Conservation (phyloP, 345 rosid genomes). For the Zanthoxylum bungeanum region DNA sequence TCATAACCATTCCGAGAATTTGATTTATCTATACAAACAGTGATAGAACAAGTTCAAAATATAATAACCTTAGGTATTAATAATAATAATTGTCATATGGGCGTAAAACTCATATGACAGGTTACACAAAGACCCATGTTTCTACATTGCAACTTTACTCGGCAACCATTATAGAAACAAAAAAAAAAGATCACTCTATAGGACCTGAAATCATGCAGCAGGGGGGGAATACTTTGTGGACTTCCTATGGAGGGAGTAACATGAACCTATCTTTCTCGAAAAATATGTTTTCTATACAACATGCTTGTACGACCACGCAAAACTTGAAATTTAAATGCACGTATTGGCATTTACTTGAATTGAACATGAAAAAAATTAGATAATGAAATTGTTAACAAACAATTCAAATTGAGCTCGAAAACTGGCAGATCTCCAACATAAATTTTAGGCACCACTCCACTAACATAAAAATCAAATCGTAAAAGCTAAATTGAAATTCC, state of each 20-base stretch:
- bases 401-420: conserved; percentile 14
- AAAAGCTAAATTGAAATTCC: conserved; percentile 5
- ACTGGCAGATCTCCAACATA: conserved; percentile 44
- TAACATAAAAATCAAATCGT: conserved; percentile 4
- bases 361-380: conserved; percentile 3
- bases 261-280: background rate
- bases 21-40: conserved; percentile 57
- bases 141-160: background rate
- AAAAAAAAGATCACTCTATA: background rate
- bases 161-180: background rate
- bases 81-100: background rate
- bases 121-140: background rate
- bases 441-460: conserved; percentile 3
- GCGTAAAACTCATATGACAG: background rate
- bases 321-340: conserved; percentile 11
- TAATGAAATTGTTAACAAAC: conserved; percentile 10
- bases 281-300: background rate
- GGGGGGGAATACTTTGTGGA: background rate
- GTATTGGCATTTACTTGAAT: conserved; percentile 2
- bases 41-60: background rate
- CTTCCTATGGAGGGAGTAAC: background rate
- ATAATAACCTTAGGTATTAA: background rate
- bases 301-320: conserved; percentile 5
- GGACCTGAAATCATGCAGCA: background rate
- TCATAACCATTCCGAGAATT: conserved; percentile 64